Base-by-base conservation (phyloP, 371 early-diverging fungal genomes). In the Mortierella sp. region DNA sequence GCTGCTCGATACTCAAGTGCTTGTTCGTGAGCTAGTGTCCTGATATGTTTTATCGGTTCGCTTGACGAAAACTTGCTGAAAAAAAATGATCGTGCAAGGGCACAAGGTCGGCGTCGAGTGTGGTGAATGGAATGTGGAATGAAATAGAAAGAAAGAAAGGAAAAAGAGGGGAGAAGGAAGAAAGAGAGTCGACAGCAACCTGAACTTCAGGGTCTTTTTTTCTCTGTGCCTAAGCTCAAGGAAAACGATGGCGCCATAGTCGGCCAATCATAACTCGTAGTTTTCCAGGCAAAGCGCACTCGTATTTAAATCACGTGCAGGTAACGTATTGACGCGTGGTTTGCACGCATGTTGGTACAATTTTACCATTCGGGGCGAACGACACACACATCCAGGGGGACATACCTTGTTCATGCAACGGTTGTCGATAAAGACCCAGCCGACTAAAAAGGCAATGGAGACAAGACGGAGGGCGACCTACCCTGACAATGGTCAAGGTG, bases 231-330 rank as follows among this genome's bases (percentile, higher is more conserved):
- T 27, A n/a, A 12, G 29, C 3, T 3, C 12, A 56, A 27, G 27
- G 27, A 27, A 27, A 56, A 63, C 35, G 12, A 63, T 63, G 63
- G 63, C 63, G 38, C 63, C 63, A 63, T 63, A 63, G 63, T 35
- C 63, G 14, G 35, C 63, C 63, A 63, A 63, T 63, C 63, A 63
- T 11, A 63, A 7, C 14, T 32, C 32, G 63, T 32, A 5, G 7
- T 60, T 60, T 11, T 5, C 12, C 35, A 32, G 63, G 63, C 56
- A 7, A 56, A 16, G 5, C 63, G 18, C 5, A 5, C 21, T 16
- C 14, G 0, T 18, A 12, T 3, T n/a, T 5, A 51, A 21, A 4
- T 63, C 63, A 63, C 63, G 63, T 63, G 63, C 18, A 63, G 63
- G 63, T 63, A 63, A 7, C 12, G 1, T 18, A 5, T 32, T 63